Conservation (phyloP, 768 basidiomycete species). For the Wakefieldia striispora region DNA sequence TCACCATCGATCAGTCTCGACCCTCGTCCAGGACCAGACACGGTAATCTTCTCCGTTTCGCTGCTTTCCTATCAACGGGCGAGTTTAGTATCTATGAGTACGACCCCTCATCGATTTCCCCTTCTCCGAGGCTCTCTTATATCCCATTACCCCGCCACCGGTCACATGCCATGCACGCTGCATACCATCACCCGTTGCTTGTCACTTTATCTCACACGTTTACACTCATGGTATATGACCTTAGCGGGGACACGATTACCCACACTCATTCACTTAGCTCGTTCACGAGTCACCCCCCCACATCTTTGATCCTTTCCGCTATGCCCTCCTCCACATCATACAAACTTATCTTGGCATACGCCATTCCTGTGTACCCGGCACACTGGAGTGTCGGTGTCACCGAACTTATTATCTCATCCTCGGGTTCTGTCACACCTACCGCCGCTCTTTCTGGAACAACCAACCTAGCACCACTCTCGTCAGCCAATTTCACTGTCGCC, state of each 20-base stretch:
- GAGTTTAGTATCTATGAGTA: conserved; percentile 62
- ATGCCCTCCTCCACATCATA: conserved; percentile 53
- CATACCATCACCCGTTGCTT: conserved; percentile 76
- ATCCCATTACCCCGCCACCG: conserved; percentile 42
- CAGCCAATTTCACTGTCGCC: conserved; percentile 45
- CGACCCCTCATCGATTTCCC: conserved; percentile 43
- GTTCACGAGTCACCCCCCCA: conserved; percentile 77
- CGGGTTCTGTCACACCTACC: conserved; percentile 13
- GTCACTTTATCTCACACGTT: conserved; percentile 68
- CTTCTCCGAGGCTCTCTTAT: conserved; percentile 45
- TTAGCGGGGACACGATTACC: conserved; percentile 49
- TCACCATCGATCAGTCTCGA: conserved; percentile 75
- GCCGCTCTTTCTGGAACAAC: conserved; percentile 2
- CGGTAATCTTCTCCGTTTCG: conserved; percentile 42
- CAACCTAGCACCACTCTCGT: conserved; percentile 11
- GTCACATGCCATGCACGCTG: conserved; percentile 58
- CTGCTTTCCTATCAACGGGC: conserved; percentile 64
- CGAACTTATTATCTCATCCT: conserved; percentile 62
- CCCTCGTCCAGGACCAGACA: conserved; percentile 37
- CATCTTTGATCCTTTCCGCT: conserved; percentile 74
- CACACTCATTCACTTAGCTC: conserved; percentile 70
- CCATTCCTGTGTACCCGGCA: conserved; percentile 73
- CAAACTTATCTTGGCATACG: conserved; percentile 73
- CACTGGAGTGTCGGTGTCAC: conserved; percentile 81
- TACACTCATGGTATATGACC: conserved; percentile 68